Percentiles rank a stretch among this genome's conserved stretches.
These are phyloP conservation scores for Candida wancherniae DNA, from an alignment of 805 yeast species.

Conservation along the genomic window DNA sequence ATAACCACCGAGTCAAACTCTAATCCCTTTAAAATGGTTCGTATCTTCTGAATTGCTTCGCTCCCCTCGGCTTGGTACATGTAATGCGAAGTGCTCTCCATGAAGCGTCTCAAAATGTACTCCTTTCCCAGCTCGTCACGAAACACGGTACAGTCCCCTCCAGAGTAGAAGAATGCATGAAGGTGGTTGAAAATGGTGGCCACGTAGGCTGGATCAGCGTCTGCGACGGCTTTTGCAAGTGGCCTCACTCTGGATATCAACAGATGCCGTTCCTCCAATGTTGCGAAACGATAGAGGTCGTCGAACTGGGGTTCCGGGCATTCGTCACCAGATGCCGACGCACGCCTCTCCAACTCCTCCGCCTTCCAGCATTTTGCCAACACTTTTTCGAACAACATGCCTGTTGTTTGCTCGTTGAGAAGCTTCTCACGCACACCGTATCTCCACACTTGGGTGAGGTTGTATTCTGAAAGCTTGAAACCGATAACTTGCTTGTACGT, in stretches of 20 bases:
- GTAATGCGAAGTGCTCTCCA: slow-evolving; percentile 19
- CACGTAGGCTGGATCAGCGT: slow-evolving; percentile 15
- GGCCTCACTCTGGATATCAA: slow-evolving; percentile 26
- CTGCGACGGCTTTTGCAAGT: slow-evolving; percentile 27
- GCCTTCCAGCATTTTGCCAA: slow-evolving; percentile 12
- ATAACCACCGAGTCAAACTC: slow-evolving; percentile 11
- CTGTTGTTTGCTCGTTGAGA: slow-evolving; percentile 7
- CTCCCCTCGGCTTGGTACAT: slow-evolving; percentile 9
- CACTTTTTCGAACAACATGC: slow-evolving; percentile 11
- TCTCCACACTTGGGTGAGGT: slow-evolving; percentile 12
- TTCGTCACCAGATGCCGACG: background rate
- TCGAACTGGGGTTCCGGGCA: slow-evolving; percentile 12
- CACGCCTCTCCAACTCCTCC: slow-evolving; percentile 4
- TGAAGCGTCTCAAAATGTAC: slow-evolving; percentile 19
- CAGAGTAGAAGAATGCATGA: slow-evolving; percentile 1
- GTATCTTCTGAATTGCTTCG: slow-evolving; percentile 17
- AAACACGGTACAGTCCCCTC: slow-evolving; percentile 9
- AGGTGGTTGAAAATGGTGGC: slow-evolving; percentile 16
- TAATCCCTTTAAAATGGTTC: slow-evolving; percentile 17
- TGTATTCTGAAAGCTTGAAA: slow-evolving; percentile 9
- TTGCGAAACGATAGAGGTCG: slow-evolving; percentile 11
- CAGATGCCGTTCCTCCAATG: slow-evolving; percentile 17
- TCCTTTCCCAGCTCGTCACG: slow-evolving; percentile 12
- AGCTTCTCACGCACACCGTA: slow-evolving; percentile 12
- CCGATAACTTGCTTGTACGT: slow-evolving; percentile 1